Base-by-base conservation (phyloP, 768 basidiomycete species). In the Sporobolomyces pararoseus region DNA sequence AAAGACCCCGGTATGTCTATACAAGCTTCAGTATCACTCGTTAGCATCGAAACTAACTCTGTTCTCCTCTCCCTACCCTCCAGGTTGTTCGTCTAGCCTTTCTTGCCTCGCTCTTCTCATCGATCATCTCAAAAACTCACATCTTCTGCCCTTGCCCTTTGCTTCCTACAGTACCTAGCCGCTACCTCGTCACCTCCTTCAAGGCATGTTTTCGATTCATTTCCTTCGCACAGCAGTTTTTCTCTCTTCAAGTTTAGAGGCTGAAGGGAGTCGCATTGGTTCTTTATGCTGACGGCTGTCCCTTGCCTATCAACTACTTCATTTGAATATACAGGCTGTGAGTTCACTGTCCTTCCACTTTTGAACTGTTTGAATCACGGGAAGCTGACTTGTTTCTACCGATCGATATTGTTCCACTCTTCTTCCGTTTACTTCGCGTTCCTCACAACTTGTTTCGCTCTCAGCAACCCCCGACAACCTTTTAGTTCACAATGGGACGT, bases 401-500 rank as follows among this genome's bases (percentile, higher is more conserved):
- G 9, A 17, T n/a, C 29, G 29, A n/a, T n/a, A 14, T 9, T 47
- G 27, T 46, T 51, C n/a, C 32, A 9, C 39, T n/a, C 46, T 21
- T 49, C 21, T 5, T n/a, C 55, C 13, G 19, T n/a, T 35, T 19
- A 7, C 35, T 25, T n/a, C 35, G 32, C 35, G 37, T n/a, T 37
- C 35, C 32, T 55, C 53, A 27, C 39, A 31, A 34, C 53, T 55
- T 34, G 32, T 19, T 12, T 37, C 34, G 21, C 32, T 19, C 32
- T 42, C 39, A 42, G 29, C 58, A 54, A 23, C 57, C 65, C 52
- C 68, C 67, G 68, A 66, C 71, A 70, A 68, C 62, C 31, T 42
- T 46, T 65, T 39, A 67, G 60, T 47, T 42, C 70, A 71, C 62
- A n/a, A 75, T 75, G 73, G 73, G 73, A 69, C 73, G 73, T 70